Evolutionary conservation across 2,329 filamentous ascomycete genomes (phyloP).

Genomic region (Nemania serpens): DNA sequence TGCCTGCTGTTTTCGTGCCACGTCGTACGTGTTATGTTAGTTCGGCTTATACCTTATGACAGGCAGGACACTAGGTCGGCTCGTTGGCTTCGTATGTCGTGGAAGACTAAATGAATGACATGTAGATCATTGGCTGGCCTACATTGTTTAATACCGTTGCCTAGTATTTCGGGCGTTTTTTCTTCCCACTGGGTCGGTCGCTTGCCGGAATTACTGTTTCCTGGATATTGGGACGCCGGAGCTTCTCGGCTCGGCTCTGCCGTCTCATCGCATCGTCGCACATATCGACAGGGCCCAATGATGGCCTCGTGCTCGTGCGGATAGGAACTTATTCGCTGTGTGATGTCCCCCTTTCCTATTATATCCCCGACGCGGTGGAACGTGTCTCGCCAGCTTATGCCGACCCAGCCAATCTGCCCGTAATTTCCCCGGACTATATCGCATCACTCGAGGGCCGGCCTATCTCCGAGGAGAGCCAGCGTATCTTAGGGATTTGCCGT

Average conservation of each 20-base stretch:
- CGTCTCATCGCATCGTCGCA: constrained; percentile 4
- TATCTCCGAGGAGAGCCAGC: background rate
- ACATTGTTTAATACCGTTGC: background rate
- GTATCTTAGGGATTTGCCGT: background rate
- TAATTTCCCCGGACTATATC: background rate
- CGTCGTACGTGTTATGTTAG: background rate
- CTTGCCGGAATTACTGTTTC: background rate
- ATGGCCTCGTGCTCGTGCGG: background rate
- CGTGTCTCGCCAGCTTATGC: constrained; percentile 7
- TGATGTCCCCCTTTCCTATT: constrained; percentile 2
- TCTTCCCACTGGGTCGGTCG: background rate
- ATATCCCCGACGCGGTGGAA: constrained; percentile 20
- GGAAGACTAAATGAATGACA: background rate
- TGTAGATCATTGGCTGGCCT: background rate
- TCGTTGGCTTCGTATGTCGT: background rate
- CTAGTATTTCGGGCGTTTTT: background rate
- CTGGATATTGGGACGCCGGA: background rate
- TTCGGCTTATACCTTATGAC: background rate
- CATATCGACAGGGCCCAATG: background rate
- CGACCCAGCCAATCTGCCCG: background rate
- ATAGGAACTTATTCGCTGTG: constrained; percentile 2
- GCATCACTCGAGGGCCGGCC: constrained; percentile 2
- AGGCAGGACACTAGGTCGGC: background rate
- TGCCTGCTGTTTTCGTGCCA: constrained; percentile 6
- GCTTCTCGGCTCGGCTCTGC: no score